Evolutionary conservation across 495 filamentous ascomycete genomes (phyloP), one percentile per base, ranked within the genome.

Genomic region (Apiosordaria backusii): DNA sequence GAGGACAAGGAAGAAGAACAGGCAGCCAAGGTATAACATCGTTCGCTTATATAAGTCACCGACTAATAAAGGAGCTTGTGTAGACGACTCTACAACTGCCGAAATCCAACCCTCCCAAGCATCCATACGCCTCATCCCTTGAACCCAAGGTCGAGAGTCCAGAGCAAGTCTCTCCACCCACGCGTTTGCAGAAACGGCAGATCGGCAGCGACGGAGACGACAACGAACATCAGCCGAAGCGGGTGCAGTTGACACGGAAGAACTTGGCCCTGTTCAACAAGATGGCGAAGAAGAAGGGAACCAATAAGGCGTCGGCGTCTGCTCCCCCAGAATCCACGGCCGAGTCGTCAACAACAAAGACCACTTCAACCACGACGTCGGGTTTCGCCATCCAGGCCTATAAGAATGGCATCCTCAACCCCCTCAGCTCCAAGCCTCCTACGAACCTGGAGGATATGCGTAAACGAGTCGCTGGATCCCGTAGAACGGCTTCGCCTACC

Each of bases 391-490:
- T 63, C 67, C 62, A 70, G 57, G 73, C 75, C 63, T 35, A 35
- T 3, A 71, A 72, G 45, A 76, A 76, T 59, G 71, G 72, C 60
- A 72, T 74, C 19, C 71, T 75, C 57, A 52, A 67, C 27, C 70
- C 65, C 1, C 7, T 15, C 6, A 4, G 52, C 60, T 75, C 72
- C 22, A 70, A 65, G 66, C 71, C 71, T 0, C 68, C 74, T 13
- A 24, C 18, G 53, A 74, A 76, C 40, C 67, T 76, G 60, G 66
- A 75, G 25, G 71, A 70, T 9, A 65, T 71, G 65, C 69, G 58
- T 57, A 29, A 68, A 58, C 67, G 61, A 64, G 62, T 29, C 45
- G 66, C 67, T 60, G 50, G 19, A 29, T 65, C 72, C 19, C 73
- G 74, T 4, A 61, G 0, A 53, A 75, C 71, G 7, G 59, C 70